Percentiles rank a stretch among this genome's conserved stretches.
Conservation (phyloP, 805 yeast species). For the Kurtzmaniella cleridarum region DNA sequence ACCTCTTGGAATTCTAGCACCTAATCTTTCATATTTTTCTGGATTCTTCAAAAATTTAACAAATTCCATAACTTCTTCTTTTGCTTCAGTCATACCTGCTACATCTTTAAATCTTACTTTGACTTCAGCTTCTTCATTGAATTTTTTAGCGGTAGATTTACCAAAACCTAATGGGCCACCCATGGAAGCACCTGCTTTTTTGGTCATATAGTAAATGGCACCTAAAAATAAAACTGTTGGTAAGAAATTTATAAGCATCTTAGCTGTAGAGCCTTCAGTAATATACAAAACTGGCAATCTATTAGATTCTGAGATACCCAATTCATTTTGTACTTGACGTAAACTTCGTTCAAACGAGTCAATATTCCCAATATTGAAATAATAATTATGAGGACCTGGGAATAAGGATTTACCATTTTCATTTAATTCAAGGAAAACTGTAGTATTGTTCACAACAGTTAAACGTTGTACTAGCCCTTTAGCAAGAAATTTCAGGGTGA, state of each 20-base stretch:
- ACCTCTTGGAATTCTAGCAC: constrained; percentile 98
- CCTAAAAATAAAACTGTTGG: constrained; percentile 91
- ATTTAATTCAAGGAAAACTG: constrained; percentile 67
- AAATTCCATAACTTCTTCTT: constrained; percentile 96
- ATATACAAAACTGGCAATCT: constrained; percentile 79
- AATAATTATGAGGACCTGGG: constrained; percentile 25
- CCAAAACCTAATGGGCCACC: constrained; percentile 84
- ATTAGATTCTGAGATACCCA: constrained; percentile 53
- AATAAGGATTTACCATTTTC: constrained; percentile 52
- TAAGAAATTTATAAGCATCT: constrained; percentile 63
- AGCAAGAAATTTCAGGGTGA: constrained; percentile 66
- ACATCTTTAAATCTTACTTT: constrained; percentile 89
- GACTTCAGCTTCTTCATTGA: constrained; percentile 88
- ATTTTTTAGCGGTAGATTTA: constrained; percentile 83
- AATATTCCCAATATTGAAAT: constrained; percentile 81
- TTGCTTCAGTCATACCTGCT: constrained; percentile 96
- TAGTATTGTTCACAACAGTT: constrained; percentile 68
- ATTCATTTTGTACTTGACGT: constrained; percentile 67
- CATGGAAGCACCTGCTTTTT: constrained; percentile 62
- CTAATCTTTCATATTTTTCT: constrained; percentile 80
- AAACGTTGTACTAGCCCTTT: constrained; percentile 72
- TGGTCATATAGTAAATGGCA: constrained; percentile 79
- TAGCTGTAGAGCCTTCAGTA: constrained; percentile 61
- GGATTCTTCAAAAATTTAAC: constrained; percentile 92
- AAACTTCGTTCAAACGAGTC: constrained; percentile 82